Percentiles rank a stretch among this genome's conserved stretches.
phyloP scores from a whole-genome alignment of 306 rosid genomes.

The Quercus glauca region DNA sequence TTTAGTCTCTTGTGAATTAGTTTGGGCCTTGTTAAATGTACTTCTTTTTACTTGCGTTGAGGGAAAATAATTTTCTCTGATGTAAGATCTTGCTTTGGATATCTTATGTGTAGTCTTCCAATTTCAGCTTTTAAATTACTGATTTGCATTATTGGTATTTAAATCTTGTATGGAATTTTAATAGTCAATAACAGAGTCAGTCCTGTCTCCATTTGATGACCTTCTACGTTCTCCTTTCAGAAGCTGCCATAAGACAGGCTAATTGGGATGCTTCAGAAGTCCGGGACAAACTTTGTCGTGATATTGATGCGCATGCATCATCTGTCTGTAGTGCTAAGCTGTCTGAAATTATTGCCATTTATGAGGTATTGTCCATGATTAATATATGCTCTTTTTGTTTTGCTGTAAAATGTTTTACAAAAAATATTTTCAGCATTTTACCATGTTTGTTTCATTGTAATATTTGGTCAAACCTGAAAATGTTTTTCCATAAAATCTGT shows the following conservation, averaged over 20 bases:
- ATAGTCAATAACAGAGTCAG: neutral
- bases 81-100: constrained; percentile 6
- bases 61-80: constrained; percentile 5
- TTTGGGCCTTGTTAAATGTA: neutral
- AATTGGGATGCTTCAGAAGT: constrained; percentile 69
- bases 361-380: constrained; percentile 51
- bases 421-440: no score
- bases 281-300: constrained; percentile 67
- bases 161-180: neutral
- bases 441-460: no score
- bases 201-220: neutral
- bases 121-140: neutral
- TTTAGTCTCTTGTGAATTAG: neutral
- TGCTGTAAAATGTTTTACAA: no score
- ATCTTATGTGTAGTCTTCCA: neutral
- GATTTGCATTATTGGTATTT: neutral
- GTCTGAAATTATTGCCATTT: constrained; percentile 37
- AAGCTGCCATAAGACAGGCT: constrained; percentile 57
- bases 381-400: neutral
- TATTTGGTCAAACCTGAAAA: no score
- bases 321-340: constrained; percentile 55
- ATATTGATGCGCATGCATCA: constrained; percentile 60
- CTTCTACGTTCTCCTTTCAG: constrained; percentile 36
- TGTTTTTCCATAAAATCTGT: no score
- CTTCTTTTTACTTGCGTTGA: constrained; percentile 8